Percentiles rank a stretch among this genome's conserved stretches.
Evolutionary conservation across 108 stramenopile genomes (phyloP).

Genomic region (Skeletonema costatum): DNA sequence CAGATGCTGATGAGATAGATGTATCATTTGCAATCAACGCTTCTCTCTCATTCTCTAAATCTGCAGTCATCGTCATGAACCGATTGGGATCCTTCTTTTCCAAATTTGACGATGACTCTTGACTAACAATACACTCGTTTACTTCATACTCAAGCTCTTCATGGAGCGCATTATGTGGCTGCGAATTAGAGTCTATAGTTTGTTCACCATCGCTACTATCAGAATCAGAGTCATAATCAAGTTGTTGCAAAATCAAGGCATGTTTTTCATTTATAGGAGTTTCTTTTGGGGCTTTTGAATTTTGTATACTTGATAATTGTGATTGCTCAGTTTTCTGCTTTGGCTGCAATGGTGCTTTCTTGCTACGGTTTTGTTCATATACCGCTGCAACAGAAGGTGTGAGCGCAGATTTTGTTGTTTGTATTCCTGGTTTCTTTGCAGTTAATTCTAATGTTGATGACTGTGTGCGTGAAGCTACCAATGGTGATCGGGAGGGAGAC

Average conservation of each 20-base stretch:
- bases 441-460: background rate
- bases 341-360: background rate
- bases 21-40: conserved; percentile 8
- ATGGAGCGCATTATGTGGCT: conserved; percentile 5
- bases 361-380: conserved; percentile 10
- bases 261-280: conserved; percentile 27
- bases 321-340: background rate
- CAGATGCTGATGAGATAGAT: background rate
- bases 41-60: conserved; percentile 35
- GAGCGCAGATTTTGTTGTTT: conserved; percentile 2
- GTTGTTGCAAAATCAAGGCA: conserved; percentile 31
- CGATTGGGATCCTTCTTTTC: conserved; percentile 33
- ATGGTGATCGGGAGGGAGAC: background rate
- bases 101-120: background rate
- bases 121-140: background rate
- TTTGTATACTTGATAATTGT: background rate
- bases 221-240: conserved; percentile 37
- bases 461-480: background rate
- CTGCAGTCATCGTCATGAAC: conserved; percentile 39
- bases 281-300: conserved; percentile 7
- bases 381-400: conserved; percentile 26
- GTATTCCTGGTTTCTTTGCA: conserved; percentile 1
- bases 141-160: conserved; percentile 32
- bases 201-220: conserved; percentile 34
- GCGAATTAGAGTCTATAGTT: conserved; percentile 6